Evolutionary conservation across 2,329 filamentous ascomycete genomes (phyloP).

Genomic region (Pestalotiopsis sp.): DNA sequence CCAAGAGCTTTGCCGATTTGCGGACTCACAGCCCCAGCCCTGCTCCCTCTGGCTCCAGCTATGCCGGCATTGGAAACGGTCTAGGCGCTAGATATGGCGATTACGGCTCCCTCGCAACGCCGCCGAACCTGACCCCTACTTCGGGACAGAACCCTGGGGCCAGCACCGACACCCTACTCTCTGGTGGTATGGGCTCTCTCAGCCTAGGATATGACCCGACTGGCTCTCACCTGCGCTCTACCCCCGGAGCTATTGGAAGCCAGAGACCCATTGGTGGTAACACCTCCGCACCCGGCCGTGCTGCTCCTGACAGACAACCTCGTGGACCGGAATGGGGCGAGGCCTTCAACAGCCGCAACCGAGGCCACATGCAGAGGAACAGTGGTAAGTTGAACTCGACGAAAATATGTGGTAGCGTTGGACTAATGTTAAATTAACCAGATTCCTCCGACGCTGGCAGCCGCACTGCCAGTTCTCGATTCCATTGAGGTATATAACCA

Average conservation of each 20-base stretch:
- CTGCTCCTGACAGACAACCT: slow-evolving; percentile 64
- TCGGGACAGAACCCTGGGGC: slow-evolving; percentile 34
- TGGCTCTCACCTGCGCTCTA: slow-evolving; percentile 37
- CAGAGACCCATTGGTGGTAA: slow-evolving; percentile 59
- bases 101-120: slow-evolving; percentile 33
- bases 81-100: slow-evolving; percentile 38
- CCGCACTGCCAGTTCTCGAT: slow-evolving; percentile 32
- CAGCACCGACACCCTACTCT: slow-evolving; percentile 33
- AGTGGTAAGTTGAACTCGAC: slow-evolving; percentile 51
- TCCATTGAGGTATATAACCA: slow-evolving; percentile 26
- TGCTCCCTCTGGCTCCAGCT: slow-evolving; percentile 86
- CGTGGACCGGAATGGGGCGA: slow-evolving; percentile 65
- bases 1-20: slow-evolving; percentile 95
- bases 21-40: slow-evolving; percentile 95
- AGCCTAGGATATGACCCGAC: slow-evolving; percentile 55
- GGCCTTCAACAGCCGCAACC: slow-evolving; percentile 55
- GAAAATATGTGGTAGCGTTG: slow-evolving; percentile 7
- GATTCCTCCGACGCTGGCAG: slow-evolving; percentile 36
- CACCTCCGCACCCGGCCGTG: slow-evolving; percentile 36
- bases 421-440: slow-evolving; percentile 18
- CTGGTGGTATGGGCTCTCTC: slow-evolving; percentile 43
- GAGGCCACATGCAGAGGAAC: slow-evolving; percentile 63
- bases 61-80: slow-evolving; percentile 54
- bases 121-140: slow-evolving; percentile 36
- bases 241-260: slow-evolving; percentile 66